Base-by-base conservation (phyloP, 208 protist genomes). In the Wallacemonas collosoma region DNA sequence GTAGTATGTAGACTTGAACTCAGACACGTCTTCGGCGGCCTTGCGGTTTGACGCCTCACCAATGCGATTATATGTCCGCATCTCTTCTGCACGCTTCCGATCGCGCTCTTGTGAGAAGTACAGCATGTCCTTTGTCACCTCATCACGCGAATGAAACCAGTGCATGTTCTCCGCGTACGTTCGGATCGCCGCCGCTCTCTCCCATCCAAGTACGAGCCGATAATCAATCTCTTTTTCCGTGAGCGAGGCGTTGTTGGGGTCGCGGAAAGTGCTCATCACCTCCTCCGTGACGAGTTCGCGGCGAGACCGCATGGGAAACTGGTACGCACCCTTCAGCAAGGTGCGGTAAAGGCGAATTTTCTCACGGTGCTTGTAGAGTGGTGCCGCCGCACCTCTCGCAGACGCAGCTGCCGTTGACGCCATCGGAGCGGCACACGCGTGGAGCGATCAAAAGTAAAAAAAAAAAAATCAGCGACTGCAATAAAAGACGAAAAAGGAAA, bases 111-210 rank as follows among this genome's bases (percentile, higher is more conserved):
- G 64, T 0, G 91, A 96, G 58, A 87, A 86, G 71, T 88, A 78
- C 75, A 96, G 64, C 91, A 96, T 96, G 73, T 91, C 86, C 63
- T 84, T 88, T 26, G 85, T 90, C 35, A 96, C 91, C 75, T 94
- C 91, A 68, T 96, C 91, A 26, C 91, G 77, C 5, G 87, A 94
- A 75, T 94, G 88, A 72, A 96, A 96, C 89, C 91, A 96, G 79
- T 96, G 85, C 91, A 96, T 96, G 76, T 96, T 96, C 63, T 91
- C 71, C 2, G 91, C 89, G 73, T 94, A 96, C n/a, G 78, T 94
- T 9, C 69, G 5, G 56, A 96, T 91, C 51, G 89, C 76, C 2
- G 75, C 82, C 1, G 86, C 85, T 7, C 89, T 82, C 74, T 96
- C 85, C 87, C 89, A 93, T 2, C 91, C 89, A n/a, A 96, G 79